These are phyloP conservation scores for Allium sativum DNA, from an alignment of 106 monocot species.

Conservation along the genomic window DNA sequence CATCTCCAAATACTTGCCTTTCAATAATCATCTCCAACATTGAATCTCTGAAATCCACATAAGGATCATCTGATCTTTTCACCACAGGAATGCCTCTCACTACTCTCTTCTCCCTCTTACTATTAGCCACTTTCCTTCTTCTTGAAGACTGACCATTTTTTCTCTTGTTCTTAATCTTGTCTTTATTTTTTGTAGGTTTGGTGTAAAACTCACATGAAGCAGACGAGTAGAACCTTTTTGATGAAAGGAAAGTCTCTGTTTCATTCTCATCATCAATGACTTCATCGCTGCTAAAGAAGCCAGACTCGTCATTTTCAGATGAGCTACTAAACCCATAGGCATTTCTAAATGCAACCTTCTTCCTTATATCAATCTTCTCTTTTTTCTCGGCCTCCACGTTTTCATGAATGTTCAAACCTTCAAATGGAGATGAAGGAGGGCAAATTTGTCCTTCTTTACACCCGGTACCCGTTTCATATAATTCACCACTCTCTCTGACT, in stretches of 20 bases:
- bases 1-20: constrained; percentile 26
- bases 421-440: constrained; percentile 5
- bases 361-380: constrained; percentile 15
- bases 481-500: background rate
- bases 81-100: constrained; percentile 34
- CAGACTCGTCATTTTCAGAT: constrained; percentile 15
- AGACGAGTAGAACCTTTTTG: constrained; percentile 58
- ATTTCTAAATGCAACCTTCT: constrained; percentile 4
- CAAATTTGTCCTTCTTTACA: constrained; percentile 6
- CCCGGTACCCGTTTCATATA: background rate
- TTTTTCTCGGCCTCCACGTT: background rate
- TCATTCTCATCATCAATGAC: constrained; percentile 9
- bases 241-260: constrained; percentile 31
- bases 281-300: constrained; percentile 22
- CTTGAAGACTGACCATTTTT: background rate
- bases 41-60: constrained; percentile 54
- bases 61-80: constrained; percentile 51
- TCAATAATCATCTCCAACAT: constrained; percentile 76
- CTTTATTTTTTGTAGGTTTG: constrained; percentile 1
- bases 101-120: background rate
- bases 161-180: background rate
- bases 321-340: constrained; percentile 37
- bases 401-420: background rate
- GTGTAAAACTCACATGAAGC: constrained; percentile 75
- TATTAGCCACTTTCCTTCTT: background rate